Percentiles rank a stretch among this genome's conserved stretches.
Conservation (phyloP, 1,139 yeast species). For the Kurtzmaniella quercitrusa region DNA sequence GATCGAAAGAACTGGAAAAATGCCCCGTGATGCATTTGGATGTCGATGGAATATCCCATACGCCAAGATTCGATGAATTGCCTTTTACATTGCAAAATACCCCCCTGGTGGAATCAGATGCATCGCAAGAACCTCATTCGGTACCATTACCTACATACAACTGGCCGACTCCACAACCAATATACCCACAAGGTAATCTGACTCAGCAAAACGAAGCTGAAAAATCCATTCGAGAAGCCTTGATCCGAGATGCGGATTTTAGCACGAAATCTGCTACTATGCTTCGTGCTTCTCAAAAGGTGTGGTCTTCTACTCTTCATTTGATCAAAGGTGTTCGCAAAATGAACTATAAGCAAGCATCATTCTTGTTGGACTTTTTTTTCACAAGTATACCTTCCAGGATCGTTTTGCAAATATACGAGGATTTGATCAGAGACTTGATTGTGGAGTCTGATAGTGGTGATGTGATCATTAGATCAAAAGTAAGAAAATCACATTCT, state of each 20-base stretch:
- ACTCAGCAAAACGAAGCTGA: background rate
- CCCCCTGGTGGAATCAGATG: background rate
- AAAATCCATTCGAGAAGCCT: background rate
- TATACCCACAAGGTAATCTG: background rate
- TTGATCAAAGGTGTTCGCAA: constrained; percentile 18
- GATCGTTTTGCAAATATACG: constrained; percentile 23
- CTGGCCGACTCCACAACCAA: background rate
- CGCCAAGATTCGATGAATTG: constrained; percentile 1
- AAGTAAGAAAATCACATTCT: background rate
- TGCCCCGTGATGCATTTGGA: constrained; percentile 45
- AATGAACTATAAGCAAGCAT: constrained; percentile 26
- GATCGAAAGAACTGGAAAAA: constrained; percentile 8
- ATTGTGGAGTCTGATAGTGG: background rate
- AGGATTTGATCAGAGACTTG: constrained; percentile 19
- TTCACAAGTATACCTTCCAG: constrained; percentile 23
- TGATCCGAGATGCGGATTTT: background rate
- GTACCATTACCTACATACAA: background rate
- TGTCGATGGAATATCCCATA: constrained; percentile 17
- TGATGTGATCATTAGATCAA: constrained; percentile 1
- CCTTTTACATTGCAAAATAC: background rate
- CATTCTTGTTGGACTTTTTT: constrained; percentile 32
- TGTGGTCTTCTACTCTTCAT: constrained; percentile 26
- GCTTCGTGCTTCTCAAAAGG: constrained; percentile 16
- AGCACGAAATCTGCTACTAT: background rate
- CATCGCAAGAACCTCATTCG: background rate